Conservation (phyloP, 1,284 basidiomycete genomes). For the Ganoderma sinense region DNA sequence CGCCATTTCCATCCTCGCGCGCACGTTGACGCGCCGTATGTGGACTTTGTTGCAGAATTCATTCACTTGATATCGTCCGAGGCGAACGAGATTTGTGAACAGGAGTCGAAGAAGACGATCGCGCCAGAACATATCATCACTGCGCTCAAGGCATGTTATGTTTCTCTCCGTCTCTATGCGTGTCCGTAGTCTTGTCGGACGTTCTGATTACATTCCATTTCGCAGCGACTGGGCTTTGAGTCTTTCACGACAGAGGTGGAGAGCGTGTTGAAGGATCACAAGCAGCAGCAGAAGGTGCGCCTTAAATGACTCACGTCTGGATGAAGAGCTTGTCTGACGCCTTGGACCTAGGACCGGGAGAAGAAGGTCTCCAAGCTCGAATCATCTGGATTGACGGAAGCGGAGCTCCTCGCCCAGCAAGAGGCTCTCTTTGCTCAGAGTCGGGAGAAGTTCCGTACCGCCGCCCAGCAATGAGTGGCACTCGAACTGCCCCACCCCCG, state of each 20-base stretch:
- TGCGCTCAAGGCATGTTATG: slow-evolving; percentile 78
- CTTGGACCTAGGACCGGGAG: slow-evolving; percentile 71
- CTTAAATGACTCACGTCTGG: slow-evolving; percentile 21
- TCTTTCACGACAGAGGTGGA: slow-evolving; percentile 89
- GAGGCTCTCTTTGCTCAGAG: slow-evolving; percentile 92
- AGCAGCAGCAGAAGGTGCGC: slow-evolving; percentile 90
- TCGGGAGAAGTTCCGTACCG: slow-evolving; percentile 73
- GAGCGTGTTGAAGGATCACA: slow-evolving; percentile 93
- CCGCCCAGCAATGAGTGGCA: slow-evolving; percentile 45
- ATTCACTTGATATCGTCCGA: slow-evolving; percentile 98
- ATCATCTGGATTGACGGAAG: slow-evolving; percentile 90
- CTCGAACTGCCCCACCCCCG: not conserved
- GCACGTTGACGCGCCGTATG: slow-evolving; percentile 18
- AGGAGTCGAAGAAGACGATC: slow-evolving; percentile 99
- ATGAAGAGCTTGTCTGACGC: slow-evolving; percentile 12
- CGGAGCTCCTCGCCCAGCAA: slow-evolving; percentile 89
- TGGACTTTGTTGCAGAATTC: slow-evolving; percentile 75
- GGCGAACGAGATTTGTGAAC: slow-evolving; percentile 98
- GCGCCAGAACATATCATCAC: slow-evolving; percentile 96
- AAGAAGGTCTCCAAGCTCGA: slow-evolving; percentile 91
- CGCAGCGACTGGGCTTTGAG: slow-evolving; percentile 88
- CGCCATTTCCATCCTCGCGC: slow-evolving; percentile 19
- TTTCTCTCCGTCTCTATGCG: not conserved
- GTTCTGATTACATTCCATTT: slow-evolving; percentile 20
- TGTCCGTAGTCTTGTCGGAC: slow-evolving; percentile 2